Percentiles rank a stretch among this genome's conserved stretches.
These are phyloP conservation scores for Diplodia corticola DNA, from an alignment of 2,329 filamentous ascomycete species.

Conservation along the genomic window DNA sequence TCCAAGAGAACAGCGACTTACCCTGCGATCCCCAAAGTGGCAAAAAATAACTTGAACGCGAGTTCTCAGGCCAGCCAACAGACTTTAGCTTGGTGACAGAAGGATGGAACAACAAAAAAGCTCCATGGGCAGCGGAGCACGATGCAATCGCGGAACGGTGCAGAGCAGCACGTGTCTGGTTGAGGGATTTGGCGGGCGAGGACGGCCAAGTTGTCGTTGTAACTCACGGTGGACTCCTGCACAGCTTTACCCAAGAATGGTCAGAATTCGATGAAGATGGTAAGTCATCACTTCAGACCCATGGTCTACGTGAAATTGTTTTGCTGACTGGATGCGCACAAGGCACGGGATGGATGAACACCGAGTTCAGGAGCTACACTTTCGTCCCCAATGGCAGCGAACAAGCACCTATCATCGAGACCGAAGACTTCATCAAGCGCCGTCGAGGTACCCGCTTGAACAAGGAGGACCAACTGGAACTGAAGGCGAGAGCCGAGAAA, in stretches of 20 bases:
- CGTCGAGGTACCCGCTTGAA: background rate
- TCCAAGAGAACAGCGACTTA: slow-evolving; percentile 72
- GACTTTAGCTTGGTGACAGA: slow-evolving; percentile 61
- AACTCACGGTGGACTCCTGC: slow-evolving; percentile 79
- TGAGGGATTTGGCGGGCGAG: slow-evolving; percentile 42
- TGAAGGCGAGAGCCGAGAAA: background rate
- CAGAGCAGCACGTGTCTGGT: slow-evolving; percentile 58
- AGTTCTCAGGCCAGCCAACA: slow-evolving; percentile 62
- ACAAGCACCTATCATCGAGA: slow-evolving; percentile 38
- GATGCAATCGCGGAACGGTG: slow-evolving; percentile 62
- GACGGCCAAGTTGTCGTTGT: slow-evolving; percentile 74
- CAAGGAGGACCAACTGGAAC: background rate
- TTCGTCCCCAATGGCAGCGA: slow-evolving; percentile 53
- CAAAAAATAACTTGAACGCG: slow-evolving; percentile 53
- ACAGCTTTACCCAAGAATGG: slow-evolving; percentile 84
- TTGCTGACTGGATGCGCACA: background rate
- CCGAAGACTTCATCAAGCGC: slow-evolving; percentile 26
- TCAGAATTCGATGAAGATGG: slow-evolving; percentile 55
- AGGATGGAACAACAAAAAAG: slow-evolving; percentile 68
- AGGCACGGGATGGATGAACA: slow-evolving; percentile 75
- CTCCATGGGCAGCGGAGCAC: slow-evolving; percentile 36
- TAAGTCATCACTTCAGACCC: slow-evolving; percentile 26
- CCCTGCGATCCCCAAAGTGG: slow-evolving; percentile 74
- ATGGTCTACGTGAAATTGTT: background rate
- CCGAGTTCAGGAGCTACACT: slow-evolving; percentile 68